Evolutionary conservation across 345 rosid species (phyloP), one percentile per base, ranked within the genome.

Genomic region (Brassica cretica): DNA sequence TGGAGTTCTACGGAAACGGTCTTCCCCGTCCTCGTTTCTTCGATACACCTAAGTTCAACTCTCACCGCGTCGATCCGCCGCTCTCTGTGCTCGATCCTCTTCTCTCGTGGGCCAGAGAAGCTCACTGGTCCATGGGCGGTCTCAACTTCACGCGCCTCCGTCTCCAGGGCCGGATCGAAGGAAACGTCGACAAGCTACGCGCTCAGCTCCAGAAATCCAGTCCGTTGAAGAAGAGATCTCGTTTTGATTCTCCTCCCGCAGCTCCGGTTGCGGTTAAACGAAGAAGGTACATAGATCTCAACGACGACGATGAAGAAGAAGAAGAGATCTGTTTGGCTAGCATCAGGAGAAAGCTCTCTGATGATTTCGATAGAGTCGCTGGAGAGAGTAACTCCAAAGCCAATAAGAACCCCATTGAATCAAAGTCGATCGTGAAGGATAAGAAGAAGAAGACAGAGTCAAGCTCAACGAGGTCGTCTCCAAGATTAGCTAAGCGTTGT

Each of bases 51-150:
- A 84, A 73, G 76, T 66, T 82, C 79, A 89, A 81, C 71, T 0
- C 78, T 4, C 86, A 72, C 12, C 89, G 98, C 1, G 87, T 92
- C 0, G 95, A 91, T 68, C 97, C 98, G 2, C 98, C 98, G 0
- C 68, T 73, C 0, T 58, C 93, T 1, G 91, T 92, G 39, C 82
- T 85, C 33, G 98, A 91, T 64, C 93, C 98, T 8, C 81, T 94
- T 2, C 92, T 90, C 8, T 81, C 97, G 0, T 94, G 98, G 98
- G 98, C 98, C 0, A 51, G 70, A 30, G 98, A 92, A 53, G 98
- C 98, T 7, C 98, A 94, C 86, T 94, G 98, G 98, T 88, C 98
- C 62, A 94, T 94, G 98, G 98, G 98, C 11, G 98, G 98, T 33
- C 90, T 87, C 60, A 91, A 79, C 79, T 88, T 89, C 88, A 76